Conservation (phyloP, 2,329 filamentous ascomycete genomes). For the Alternaria incomplexa region DNA sequence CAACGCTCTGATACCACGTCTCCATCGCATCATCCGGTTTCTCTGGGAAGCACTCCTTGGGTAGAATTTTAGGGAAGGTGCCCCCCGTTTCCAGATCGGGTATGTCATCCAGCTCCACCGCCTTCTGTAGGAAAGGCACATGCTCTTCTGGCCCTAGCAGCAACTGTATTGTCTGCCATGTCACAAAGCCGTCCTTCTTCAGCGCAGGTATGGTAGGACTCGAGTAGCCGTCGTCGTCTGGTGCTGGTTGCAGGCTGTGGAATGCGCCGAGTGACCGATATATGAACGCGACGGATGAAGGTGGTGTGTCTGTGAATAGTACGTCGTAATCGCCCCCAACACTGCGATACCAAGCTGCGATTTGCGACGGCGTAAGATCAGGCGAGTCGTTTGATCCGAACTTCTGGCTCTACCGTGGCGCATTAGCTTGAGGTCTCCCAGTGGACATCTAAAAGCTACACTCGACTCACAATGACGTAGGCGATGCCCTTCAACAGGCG, state of each 20-base stretch:
- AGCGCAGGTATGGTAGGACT: constrained; percentile 82
- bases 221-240: constrained; percentile 69
- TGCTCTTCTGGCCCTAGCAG: constrained; percentile 88
- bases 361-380: constrained; percentile 57
- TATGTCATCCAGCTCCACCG: constrained; percentile 78
- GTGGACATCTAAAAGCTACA: neutral
- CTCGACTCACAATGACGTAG: constrained; percentile 51
- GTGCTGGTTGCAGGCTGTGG: constrained; percentile 79
- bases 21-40: constrained; percentile 80
- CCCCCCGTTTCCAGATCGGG: constrained; percentile 70
- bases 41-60: constrained; percentile 73
- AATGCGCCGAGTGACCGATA: constrained; percentile 91
- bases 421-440: constrained; percentile 11
- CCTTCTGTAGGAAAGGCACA: constrained; percentile 80
- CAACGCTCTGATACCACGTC: constrained; percentile 82
- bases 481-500: constrained; percentile 55
- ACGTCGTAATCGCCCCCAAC: constrained; percentile 56
- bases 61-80: constrained; percentile 64
- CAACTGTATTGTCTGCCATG: constrained; percentile 93
- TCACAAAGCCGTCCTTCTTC: constrained; percentile 82
- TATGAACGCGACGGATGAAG: constrained; percentile 83
- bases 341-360: constrained; percentile 58
- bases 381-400: constrained; percentile 54
- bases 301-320: constrained; percentile 78
- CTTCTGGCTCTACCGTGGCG: constrained; percentile 44